Evolutionary conservation across 2,329 filamentous ascomycete genomes (phyloP), one percentile per base, ranked within the genome.

Genomic region (Mycosphaerella arachidis): DNA sequence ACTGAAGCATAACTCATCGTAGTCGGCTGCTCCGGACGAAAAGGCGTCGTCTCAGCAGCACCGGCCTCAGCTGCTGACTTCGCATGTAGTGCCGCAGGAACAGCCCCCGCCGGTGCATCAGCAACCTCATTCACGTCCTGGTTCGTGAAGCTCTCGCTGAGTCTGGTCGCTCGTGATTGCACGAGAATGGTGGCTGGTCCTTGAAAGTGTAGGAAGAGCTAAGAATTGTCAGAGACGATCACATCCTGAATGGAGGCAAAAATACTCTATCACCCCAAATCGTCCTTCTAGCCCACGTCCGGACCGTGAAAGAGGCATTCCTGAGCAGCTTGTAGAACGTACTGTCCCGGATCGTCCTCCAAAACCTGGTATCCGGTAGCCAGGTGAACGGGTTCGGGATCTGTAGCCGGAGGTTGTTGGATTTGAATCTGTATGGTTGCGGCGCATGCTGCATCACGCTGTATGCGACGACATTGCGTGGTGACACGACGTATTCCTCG

Each of bases 121-220:
- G 93, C 93, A 62, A 97, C 90, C 76, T 97, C 94, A 67, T 96
- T 92, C 58, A 97, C 84, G 66, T 99, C 88, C 53, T 87, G 84
- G 30, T 82, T 81, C 4, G 87, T 90, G 65, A 99, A 79, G 2
- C 90, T 84, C 65, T 99, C 93, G 56, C 85, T 86, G 48, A 96
- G 78, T 16, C 89, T 83, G 24, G 90, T 85, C 13, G 87, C 92
- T n/a, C 93, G 86, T 55, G 91, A 95, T 64, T 96, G 95, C 69
- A 99, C 80, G 48, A 97, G 81, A 53, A 99, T 84, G 1, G 90
- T 97, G 6, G 84, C 85, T 1, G 94, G 94, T 0, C 94, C 94
- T 58, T 87, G 84, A 73, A 99, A 97, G 71, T 90, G 89, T 33
- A 99, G 79, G 76, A 97, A 97, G 29, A 97, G 80, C 76, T 86